These are phyloP conservation scores for Aurifilum marmelostoma DNA, from an alignment of 2,329 filamentous ascomycete genomes.

Conservation along the genomic window DNA sequence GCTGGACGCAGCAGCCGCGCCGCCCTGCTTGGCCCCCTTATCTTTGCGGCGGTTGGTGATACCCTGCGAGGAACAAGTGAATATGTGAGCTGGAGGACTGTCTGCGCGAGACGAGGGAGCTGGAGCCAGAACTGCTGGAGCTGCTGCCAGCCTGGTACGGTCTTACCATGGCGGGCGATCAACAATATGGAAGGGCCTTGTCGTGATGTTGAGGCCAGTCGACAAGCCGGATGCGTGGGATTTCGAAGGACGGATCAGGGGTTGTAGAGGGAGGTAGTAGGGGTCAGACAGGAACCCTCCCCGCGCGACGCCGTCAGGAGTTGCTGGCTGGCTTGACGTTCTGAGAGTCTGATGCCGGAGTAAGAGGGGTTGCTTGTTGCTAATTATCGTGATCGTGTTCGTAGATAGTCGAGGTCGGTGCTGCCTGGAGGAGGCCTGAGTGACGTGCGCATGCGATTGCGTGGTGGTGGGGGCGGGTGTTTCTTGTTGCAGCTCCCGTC, in stretches of 20 bases:
- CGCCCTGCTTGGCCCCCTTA: slow-evolving; percentile 48
- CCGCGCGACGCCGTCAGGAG: slow-evolving; percentile 16
- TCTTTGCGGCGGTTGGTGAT: slow-evolving; percentile 55
- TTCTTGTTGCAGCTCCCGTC: slow-evolving; percentile 17
- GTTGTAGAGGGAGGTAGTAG: slow-evolving; percentile 17
- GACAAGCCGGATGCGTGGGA: background rate
- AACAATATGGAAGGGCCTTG: slow-evolving; percentile 1
- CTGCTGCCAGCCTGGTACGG: slow-evolving; percentile 1
- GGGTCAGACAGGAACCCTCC: slow-evolving; percentile 15
- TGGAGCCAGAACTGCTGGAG: background rate
- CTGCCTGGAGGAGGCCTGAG: background rate
- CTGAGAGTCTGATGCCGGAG: slow-evolving; percentile 6
- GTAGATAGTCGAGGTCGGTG: slow-evolving; percentile 6
- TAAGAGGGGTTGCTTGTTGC: background rate
- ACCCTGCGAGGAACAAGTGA: slow-evolving; percentile 40
- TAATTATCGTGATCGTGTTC: background rate
- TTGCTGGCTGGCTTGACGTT: slow-evolving; percentile 14
- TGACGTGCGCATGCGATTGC: slow-evolving; percentile 15
- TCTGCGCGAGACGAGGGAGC: background rate
- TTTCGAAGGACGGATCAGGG: slow-evolving; percentile 20
- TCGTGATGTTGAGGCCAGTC: slow-evolving; percentile 12
- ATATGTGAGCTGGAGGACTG: slow-evolving; percentile 18
- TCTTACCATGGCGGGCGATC: slow-evolving; percentile 28
- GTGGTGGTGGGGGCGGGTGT: slow-evolving; percentile 18
- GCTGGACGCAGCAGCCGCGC: slow-evolving; percentile 45